Percentiles rank a stretch among this genome's conserved stretches.
phyloP scores from a whole-genome alignment of 371 early-diverging fungal genomes.

The Entomophthora muscae region DNA sequence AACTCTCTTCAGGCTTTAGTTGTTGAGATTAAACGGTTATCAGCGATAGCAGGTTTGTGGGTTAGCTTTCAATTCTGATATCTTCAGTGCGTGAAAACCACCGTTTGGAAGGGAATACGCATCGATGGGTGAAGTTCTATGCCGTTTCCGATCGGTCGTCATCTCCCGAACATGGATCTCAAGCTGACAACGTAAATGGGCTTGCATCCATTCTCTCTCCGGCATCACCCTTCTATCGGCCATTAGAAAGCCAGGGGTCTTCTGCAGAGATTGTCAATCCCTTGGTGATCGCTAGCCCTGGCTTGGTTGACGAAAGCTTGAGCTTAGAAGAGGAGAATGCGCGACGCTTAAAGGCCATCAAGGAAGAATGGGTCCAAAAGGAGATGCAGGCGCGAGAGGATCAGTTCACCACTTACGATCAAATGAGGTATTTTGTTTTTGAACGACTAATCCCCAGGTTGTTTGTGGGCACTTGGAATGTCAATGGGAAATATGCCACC shows the following conservation, averaged over 20 bases:
- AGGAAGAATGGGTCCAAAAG: conserved; percentile 34
- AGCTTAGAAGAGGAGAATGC: background rate
- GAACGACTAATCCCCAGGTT: conserved; percentile 20
- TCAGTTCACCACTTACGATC: conserved; percentile 26
- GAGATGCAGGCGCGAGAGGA: conserved; percentile 29
- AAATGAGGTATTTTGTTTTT: conserved; percentile 19
- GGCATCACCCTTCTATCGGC: background rate
- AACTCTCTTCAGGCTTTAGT: background rate
- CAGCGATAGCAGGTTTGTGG: background rate
- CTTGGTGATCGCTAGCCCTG: background rate
- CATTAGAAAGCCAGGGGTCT: background rate
- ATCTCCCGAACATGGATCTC: background rate
- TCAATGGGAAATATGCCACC: conserved; percentile 53
- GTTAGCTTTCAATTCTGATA: background rate
- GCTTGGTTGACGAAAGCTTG: background rate
- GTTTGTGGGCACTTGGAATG: conserved; percentile 85
- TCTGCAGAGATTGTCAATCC: background rate
- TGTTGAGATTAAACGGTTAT: background rate
- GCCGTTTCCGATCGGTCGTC: conserved; percentile 1
- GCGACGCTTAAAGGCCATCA: conserved; percentile 14
- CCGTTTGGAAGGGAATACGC: conserved; percentile 18
- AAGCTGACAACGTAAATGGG: too few relatives aligned
- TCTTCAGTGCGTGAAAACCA: conserved; percentile 18
- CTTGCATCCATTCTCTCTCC: background rate
- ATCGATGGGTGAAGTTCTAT: conserved; percentile 22